phyloP scores from a whole-genome alignment of 768 basidiomycete genomes.

The Collybiopsis luxurians region DNA sequence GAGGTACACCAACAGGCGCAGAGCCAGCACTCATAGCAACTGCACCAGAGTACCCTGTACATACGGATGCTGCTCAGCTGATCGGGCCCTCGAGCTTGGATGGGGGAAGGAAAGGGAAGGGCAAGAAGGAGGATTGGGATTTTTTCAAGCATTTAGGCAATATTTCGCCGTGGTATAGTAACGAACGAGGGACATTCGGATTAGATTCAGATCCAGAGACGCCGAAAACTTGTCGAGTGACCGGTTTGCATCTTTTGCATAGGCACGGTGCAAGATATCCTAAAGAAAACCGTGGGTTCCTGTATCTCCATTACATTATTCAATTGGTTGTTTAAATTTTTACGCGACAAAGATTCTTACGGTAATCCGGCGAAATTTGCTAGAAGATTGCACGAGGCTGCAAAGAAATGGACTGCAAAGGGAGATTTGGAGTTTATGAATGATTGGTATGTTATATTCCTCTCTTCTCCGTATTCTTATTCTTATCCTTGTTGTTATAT shows the following conservation, averaged over 20 bases:
- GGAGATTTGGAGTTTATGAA: constrained; percentile 77
- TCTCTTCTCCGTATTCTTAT: too few relatives aligned
- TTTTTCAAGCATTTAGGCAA: constrained; percentile 83
- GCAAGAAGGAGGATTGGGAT: constrained; percentile 44
- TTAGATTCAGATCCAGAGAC: constrained; percentile 67
- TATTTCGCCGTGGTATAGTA: constrained; percentile 83
- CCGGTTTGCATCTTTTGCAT: constrained; percentile 77
- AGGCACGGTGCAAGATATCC: constrained; percentile 75
- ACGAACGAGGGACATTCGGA: constrained; percentile 65
- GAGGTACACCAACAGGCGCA: too few relatives aligned
- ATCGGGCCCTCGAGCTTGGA: constrained; percentile 44
- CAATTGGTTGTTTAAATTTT: not conserved
- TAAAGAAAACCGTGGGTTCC: constrained; percentile 57
- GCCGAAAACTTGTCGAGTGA: constrained; percentile 68
- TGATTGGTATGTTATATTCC: constrained; percentile 73
- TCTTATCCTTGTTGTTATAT: not conserved
- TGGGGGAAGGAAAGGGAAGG: constrained; percentile 15
- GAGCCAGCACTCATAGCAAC: too few relatives aligned
- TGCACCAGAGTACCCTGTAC: too few relatives aligned
- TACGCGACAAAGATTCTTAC: constrained; percentile 42
- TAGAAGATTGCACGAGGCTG: constrained; percentile 48
- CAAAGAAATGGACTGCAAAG: constrained; percentile 59
- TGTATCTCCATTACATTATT: not conserved
- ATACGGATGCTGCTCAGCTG: constrained; percentile 63
- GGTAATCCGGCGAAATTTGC: constrained; percentile 63